phyloP scores from a whole-genome alignment of 345 rosid species.

The Excoecaria agallocha region DNA sequence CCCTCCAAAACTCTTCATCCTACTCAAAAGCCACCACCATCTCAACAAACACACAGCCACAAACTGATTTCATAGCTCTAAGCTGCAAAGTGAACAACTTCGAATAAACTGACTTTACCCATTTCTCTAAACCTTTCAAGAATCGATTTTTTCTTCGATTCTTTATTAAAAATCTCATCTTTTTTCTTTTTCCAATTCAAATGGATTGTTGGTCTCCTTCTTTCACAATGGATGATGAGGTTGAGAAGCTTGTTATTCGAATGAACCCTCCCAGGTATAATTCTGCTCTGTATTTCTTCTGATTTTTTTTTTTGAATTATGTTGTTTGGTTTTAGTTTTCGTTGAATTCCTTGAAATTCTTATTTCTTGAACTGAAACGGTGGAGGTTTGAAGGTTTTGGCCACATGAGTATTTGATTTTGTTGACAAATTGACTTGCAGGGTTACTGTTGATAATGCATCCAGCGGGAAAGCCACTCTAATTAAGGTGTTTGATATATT shows the following conservation, averaged over 20 bases:
- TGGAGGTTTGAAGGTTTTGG: constrained; percentile 17
- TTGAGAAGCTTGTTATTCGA: constrained; percentile 66
- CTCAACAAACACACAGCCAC: constrained; percentile 21
- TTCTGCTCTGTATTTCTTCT: not conserved
- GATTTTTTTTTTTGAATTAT: not conserved
- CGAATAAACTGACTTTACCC: not conserved
- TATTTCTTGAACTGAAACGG: constrained; percentile 14
- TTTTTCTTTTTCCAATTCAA: not conserved
- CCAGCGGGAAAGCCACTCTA: constrained; percentile 60
- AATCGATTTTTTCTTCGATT: not conserved
- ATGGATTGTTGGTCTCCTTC: constrained; percentile 70
- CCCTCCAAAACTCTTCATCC: constrained; percentile 47
- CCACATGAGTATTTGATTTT: constrained; percentile 11
- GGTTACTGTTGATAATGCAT: constrained; percentile 62
- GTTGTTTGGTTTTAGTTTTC: not conserved
- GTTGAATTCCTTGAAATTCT: constrained; percentile 12
- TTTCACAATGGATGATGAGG: constrained; percentile 55
- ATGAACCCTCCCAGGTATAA: constrained; percentile 79
- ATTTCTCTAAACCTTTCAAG: constrained; percentile 8
- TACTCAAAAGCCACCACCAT: constrained; percentile 44
- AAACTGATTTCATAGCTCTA: constrained; percentile 20
- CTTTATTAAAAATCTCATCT: not conserved
- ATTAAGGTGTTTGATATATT: constrained; percentile 49
- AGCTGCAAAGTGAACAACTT: constrained; percentile 12
- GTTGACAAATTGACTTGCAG: constrained; percentile 41